Conservation (phyloP, 441 rosid genomes). For the Euphorbia corollata region DNA sequence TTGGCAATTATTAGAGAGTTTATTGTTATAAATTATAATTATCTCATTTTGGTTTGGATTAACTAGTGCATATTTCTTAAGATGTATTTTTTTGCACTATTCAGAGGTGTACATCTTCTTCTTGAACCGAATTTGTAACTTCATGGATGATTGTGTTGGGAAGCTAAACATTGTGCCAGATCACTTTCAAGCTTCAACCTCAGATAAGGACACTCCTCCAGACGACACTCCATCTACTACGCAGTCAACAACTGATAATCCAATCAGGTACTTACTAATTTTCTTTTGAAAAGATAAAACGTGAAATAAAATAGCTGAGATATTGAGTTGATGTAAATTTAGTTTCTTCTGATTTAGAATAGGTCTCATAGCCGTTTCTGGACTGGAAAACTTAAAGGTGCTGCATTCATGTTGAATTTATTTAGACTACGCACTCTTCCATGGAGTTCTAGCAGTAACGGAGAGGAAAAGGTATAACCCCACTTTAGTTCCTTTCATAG, state of each 20-base stretch:
- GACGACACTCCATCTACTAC: slow-evolving; percentile 37
- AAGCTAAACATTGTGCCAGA: slow-evolving; percentile 59
- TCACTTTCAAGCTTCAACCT: slow-evolving; percentile 58
- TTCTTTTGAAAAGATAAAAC: not conserved
- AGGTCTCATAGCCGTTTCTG: slow-evolving; percentile 42
- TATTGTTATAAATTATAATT: not conserved
- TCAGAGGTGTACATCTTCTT: slow-evolving; percentile 18
- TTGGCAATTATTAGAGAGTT: too few relatives aligned
- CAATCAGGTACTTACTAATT: slow-evolving; percentile 35
- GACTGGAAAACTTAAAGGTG: slow-evolving; percentile 43
- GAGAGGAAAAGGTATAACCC: slow-evolving; percentile 63
- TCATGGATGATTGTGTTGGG: slow-evolving; percentile 67
- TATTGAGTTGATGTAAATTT: slow-evolving; percentile 22
- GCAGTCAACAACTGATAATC: slow-evolving; percentile 27
- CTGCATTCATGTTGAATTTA: slow-evolving; percentile 61
- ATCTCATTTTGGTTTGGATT: not conserved
- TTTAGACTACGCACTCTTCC: slow-evolving; percentile 61
- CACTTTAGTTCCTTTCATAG: slow-evolving; percentile 4
- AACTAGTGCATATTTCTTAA: not conserved
- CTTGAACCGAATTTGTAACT: slow-evolving; percentile 22
- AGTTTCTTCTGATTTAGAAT: slow-evolving; percentile 40
- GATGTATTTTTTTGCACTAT: slow-evolving; percentile 11
- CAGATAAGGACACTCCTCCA: slow-evolving; percentile 31
- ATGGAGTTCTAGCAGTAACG: slow-evolving; percentile 53
- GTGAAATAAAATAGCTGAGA: slow-evolving; percentile 5